Base-by-base conservation (phyloP, 2,329 filamentous ascomycete genomes). In the Parasarocladium wereldwijsianum region DNA sequence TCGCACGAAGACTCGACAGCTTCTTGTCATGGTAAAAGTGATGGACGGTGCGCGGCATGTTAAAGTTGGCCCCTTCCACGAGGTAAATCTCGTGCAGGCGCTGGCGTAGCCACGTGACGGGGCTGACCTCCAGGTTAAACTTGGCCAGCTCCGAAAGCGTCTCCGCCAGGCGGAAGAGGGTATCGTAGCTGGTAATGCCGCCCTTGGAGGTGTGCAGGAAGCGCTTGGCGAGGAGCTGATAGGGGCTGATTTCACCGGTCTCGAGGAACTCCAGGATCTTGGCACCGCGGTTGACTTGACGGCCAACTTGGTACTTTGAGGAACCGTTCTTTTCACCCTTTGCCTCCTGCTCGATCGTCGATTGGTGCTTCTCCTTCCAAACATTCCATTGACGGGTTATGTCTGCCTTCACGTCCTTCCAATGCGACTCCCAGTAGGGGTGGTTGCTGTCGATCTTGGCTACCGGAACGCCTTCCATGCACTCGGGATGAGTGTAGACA, bases 11-110 rank as follows among this genome's bases (percentile, higher is more conserved):
- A 2, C 51, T 44, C 10, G 57, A 52, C 2, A 71, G 46, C 41
- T 70, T 70, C 0, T 50, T 46, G 38, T 73, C 68, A 38, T 68
- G 64, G 36, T 72, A 73, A 13, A 72, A 57, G 38, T 66, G 58
- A 30, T 66, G 60, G 2, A 66, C 56, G 2, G 57, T 62, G 40
- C 56, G 59, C 25, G 58, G 56, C 13, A 71, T 46, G 40, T 59
- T 67, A 39, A 72, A 72, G 11, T 51, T 50, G 3, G 58, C 40
- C 1, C 63, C 62, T 22, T 60, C 47, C 12, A 49, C 37, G 26
- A 44, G 28, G 21, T 57, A 53, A 10, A 70, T 46, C 43, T 72
- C 65, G 36, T 64, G 53, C 28, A 72, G 52, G 9, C 68, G 62
- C 20, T 71, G 66, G 4, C 68, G 62, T 31, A 72, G 49, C 68